These are phyloP conservation scores for Solanum sitiens DNA, from an alignment of 257 asterid species.

Conservation along the genomic window DNA sequence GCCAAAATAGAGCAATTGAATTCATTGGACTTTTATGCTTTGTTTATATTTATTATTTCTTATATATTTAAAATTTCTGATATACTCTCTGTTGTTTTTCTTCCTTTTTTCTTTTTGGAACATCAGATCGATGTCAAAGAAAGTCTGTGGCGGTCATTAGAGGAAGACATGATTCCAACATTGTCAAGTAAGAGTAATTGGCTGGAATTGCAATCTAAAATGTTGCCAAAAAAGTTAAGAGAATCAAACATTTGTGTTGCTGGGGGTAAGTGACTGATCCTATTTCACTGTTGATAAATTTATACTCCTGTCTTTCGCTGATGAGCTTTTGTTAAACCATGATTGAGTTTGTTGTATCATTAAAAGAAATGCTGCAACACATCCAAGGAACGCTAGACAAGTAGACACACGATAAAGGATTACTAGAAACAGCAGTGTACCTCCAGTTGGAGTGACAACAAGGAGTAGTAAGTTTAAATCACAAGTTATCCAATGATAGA, in stretches of 20 bases:
- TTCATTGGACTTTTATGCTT: neutral
- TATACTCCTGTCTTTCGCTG: neutral
- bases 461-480: neutral
- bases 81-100: neutral
- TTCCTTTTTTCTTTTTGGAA: slow-evolving; percentile 5
- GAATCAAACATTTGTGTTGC: slow-evolving; percentile 89
- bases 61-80: neutral
- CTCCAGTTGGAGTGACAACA: neutral
- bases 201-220: slow-evolving; percentile 69
- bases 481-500: neutral
- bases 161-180: slow-evolving; percentile 78
- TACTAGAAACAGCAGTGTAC: neutral
- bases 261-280: slow-evolving; percentile 57
- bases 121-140: slow-evolving; percentile 62
- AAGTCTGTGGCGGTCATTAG: slow-evolving; percentile 74
- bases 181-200: slow-evolving; percentile 65
- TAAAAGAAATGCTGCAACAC: neutral
- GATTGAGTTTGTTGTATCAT: neutral
- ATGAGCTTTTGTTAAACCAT: neutral
- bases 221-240: slow-evolving; percentile 51
- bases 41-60: neutral
- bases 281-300: neutral
- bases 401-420: neutral
- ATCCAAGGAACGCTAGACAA: neutral
- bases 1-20: neutral